phyloP scores from a whole-genome alignment of 495 filamentous ascomycete species.

The Chaetomium fimeti region DNA sequence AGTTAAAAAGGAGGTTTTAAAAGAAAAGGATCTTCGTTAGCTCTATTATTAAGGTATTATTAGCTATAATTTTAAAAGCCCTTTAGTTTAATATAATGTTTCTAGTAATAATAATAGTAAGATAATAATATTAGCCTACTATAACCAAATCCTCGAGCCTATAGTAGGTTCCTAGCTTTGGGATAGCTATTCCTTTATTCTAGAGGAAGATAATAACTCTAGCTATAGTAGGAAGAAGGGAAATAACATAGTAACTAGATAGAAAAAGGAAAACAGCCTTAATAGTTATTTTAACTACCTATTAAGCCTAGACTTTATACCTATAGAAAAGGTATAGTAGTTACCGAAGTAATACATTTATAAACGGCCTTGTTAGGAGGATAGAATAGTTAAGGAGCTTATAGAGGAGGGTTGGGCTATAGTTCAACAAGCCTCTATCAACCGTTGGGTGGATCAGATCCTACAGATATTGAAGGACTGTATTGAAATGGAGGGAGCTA shows the following conservation, averaged over 20 bases:
- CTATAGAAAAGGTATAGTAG: not conserved
- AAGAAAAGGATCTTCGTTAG: not conserved
- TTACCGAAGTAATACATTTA: not conserved
- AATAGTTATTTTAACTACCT: not conserved
- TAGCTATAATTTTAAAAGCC: not conserved
- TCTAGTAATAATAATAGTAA: not conserved
- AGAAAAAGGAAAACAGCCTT: not conserved
- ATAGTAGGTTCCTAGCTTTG: not conserved
- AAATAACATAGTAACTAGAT: too few species aligned
- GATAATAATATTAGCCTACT: not conserved
- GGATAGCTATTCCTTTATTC: not conserved
- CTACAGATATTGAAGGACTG: not conserved
- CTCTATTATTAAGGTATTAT: not conserved
- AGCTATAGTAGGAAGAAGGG: not conserved
- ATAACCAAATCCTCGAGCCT: not conserved
- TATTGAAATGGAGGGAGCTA: not conserved
- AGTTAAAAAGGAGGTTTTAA: not conserved
- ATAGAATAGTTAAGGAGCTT: not conserved
- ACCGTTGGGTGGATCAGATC: not conserved
- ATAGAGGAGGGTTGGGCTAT: not conserved
- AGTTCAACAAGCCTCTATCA: not conserved
- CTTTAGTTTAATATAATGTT: not conserved
- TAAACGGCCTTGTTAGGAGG: not conserved
- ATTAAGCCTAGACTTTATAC: not conserved
- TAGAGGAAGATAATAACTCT: slow-evolving; percentile 2